Evolutionary conservation across 2,329 filamentous ascomycete species (phyloP).

Genomic region (Drechslerella dactyloides): DNA sequence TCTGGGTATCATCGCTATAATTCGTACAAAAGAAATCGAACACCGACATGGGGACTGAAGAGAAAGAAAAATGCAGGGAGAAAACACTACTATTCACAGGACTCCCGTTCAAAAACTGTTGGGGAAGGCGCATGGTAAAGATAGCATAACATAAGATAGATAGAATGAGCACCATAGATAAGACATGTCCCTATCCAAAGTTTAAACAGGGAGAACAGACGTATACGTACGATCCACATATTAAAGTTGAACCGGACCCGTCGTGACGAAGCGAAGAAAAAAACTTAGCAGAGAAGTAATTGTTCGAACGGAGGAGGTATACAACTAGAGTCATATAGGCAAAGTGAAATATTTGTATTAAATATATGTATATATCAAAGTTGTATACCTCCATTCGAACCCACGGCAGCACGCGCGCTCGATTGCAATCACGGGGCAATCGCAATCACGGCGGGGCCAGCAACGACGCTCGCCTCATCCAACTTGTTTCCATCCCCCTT

Average conservation of each 20-base stretch:
- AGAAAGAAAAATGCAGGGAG: neutral
- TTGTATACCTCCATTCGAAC: neutral
- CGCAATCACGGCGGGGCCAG: constrained; percentile 41
- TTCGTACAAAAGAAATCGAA: constrained; percentile 1
- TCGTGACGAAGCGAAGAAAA: constrained; percentile 18
- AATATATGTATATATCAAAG: constrained; percentile 14
- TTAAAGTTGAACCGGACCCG: neutral
- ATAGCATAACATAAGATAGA: neutral
- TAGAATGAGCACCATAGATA: neutral
- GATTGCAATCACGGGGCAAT: constrained; percentile 12
- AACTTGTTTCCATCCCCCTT: constrained; percentile 61
- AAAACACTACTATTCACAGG: constrained; percentile 11
- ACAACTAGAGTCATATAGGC: constrained; percentile 8
- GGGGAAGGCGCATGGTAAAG: too few species aligned
- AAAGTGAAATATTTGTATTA: neutral
- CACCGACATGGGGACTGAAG: constrained; percentile 5
- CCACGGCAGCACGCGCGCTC: neutral
- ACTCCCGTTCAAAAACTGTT: neutral
- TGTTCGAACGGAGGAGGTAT: neutral
- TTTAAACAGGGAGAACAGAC: neutral
- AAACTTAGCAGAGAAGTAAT: constrained; percentile 1
- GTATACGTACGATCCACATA: constrained; percentile 10
- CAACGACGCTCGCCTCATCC: constrained; percentile 71
- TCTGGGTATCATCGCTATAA: constrained; percentile 24
- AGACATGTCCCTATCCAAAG: neutral